phyloP scores from a whole-genome alignment of 306 rosid species.

The Quillaja saponaria region DNA sequence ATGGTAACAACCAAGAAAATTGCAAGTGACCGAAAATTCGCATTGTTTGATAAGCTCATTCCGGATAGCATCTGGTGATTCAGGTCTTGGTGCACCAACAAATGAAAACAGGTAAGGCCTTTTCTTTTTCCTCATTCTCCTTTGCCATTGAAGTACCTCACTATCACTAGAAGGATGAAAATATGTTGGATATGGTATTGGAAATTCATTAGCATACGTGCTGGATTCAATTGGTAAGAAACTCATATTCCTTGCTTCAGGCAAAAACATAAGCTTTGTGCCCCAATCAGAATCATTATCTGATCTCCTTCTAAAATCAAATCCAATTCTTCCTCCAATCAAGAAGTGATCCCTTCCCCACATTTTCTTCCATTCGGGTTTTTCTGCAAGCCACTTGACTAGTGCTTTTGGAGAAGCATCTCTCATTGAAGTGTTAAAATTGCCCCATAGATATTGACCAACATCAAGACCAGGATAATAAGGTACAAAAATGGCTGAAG shows the following conservation, averaged over 20 bases:
- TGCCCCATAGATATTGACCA: conserved; percentile 48
- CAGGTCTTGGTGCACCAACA: conserved; percentile 53
- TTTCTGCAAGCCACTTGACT: conserved; percentile 39
- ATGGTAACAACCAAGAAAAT: conserved; percentile 30
- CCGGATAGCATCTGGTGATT: conserved; percentile 14
- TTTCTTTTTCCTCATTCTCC: conserved; percentile 36
- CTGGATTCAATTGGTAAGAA: conserved; percentile 47
- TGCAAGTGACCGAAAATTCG: conserved; percentile 36
- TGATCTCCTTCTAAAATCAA: conserved; percentile 49
- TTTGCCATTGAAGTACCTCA: conserved; percentile 47
- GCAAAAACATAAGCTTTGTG: conserved; percentile 52
- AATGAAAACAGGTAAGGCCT: conserved; percentile 53
- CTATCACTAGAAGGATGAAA: conserved; percentile 47
- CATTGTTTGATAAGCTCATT: conserved; percentile 44
- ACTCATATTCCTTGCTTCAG: conserved; percentile 52
- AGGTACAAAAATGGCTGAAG: conserved; percentile 62
- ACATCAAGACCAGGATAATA: conserved; percentile 61
- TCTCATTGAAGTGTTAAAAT: conserved; percentile 35
- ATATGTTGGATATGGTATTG: conserved; percentile 62
- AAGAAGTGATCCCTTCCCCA: conserved; percentile 64
- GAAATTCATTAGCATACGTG: conserved; percentile 41
- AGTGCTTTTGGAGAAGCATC: conserved; percentile 47
- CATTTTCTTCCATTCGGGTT: conserved; percentile 53
- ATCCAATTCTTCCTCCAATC: conserved; percentile 53
- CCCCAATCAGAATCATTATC: conserved; percentile 53